Evolutionary conservation across 2,329 filamentous ascomycete species (phyloP).

Genomic region (Monilinia laxa): DNA sequence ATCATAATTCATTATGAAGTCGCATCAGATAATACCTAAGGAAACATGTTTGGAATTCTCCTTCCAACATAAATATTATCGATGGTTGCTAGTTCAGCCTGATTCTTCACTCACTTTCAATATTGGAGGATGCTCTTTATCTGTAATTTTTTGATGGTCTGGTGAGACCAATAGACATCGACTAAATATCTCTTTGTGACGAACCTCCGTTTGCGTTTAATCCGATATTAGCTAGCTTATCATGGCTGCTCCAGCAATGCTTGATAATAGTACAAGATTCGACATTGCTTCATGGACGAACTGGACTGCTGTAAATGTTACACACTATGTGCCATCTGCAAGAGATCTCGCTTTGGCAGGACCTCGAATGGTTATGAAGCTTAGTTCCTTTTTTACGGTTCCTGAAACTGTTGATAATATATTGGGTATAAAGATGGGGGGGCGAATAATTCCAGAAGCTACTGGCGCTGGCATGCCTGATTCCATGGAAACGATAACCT

Average conservation of each 20-base stretch:
- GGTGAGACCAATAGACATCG: conserved; percentile 21
- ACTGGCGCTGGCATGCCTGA: conserved; percentile 49
- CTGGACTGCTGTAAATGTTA: conserved; percentile 51
- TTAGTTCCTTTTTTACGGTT: conserved; percentile 61
- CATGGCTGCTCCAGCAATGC: conserved; percentile 32
- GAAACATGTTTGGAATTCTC: conserved; percentile 1
- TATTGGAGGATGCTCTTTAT: conserved; percentile 23
- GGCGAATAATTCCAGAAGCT: conserved; percentile 59
- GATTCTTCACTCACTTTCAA: not conserved
- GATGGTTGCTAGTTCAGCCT: not conserved
- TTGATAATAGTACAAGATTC: conserved; percentile 39
- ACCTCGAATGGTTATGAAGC: conserved; percentile 67
- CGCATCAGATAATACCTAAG: not conserved
- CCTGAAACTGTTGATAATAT: conserved; percentile 59
- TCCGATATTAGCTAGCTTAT: conserved; percentile 3
- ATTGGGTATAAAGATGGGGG: conserved; percentile 52
- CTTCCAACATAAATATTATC: not conserved
- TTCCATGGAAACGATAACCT: conserved; percentile 42
- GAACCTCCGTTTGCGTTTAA: conserved; percentile 11
- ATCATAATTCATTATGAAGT: not conserved
- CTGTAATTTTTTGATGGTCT: conserved; percentile 10
- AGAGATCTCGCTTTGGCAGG: conserved; percentile 68
- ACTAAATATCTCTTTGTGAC: conserved; percentile 22
- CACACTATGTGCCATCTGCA: conserved; percentile 61
- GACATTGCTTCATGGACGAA: conserved; percentile 56